Evolutionary conservation across 2,329 filamentous ascomycete genomes (phyloP).

Genomic region (Fusarium sp.): DNA sequence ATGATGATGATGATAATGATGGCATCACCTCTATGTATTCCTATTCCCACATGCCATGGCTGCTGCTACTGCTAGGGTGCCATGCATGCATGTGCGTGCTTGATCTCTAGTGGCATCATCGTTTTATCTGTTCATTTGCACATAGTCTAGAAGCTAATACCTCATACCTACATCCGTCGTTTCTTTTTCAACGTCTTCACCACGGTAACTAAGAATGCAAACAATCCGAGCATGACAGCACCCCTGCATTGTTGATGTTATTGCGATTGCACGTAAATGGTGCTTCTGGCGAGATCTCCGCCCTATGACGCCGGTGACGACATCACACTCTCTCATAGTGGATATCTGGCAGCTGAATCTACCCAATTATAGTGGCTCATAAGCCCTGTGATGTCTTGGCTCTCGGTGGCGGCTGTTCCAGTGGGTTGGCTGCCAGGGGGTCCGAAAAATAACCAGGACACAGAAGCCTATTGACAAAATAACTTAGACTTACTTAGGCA

Average conservation of each 20-base stretch:
- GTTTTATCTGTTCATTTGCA: conserved; percentile 14
- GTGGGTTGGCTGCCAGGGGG: conserved; percentile 28
- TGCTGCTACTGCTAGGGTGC: conserved; percentile 2
- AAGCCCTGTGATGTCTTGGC: conserved; percentile 23
- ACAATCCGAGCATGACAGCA: conserved; percentile 14
- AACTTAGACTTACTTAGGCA: no score
- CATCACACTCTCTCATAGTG: conserved; percentile 38
- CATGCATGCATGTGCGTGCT: conserved; percentile 25
- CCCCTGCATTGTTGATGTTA: conserved; percentile 10
- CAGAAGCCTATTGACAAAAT: no score
- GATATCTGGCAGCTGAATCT: neutral
- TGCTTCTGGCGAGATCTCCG: conserved; percentile 37
- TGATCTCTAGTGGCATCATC: conserved; percentile 32
- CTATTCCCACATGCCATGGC: conserved; percentile 16
- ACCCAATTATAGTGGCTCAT: conserved; percentile 18
- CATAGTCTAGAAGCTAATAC: conserved; percentile 11
- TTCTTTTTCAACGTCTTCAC: conserved; percentile 9
- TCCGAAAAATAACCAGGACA: no score
- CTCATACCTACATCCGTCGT: conserved; percentile 19
- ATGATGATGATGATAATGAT: conserved; percentile 28
- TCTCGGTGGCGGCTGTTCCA: conserved; percentile 29
- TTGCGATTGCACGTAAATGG: conserved; percentile 12
- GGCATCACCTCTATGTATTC: conserved; percentile 26
- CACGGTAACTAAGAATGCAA: neutral
- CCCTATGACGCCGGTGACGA: conserved; percentile 46